These are phyloP conservation scores for Penicillium brevicompactum DNA, from an alignment of 2,329 filamentous ascomycete species.

Conservation along the genomic window DNA sequence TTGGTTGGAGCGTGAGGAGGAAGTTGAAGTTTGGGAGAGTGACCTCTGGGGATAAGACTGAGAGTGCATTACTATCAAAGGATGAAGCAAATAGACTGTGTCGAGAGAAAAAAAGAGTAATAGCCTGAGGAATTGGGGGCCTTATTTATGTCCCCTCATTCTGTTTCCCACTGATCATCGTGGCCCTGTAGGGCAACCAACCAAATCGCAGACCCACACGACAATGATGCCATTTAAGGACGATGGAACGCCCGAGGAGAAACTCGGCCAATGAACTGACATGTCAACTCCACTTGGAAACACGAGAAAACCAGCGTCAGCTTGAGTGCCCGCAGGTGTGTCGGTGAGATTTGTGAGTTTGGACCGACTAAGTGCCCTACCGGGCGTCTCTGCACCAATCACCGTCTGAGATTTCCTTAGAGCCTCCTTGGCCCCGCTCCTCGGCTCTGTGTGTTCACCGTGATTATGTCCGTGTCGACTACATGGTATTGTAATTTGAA, in stretches of 20 bases:
- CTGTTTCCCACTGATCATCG: constrained; percentile 2
- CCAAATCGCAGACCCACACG: constrained; percentile 10
- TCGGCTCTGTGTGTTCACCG: constrained; percentile 25
- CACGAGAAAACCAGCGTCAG: constrained; percentile 2
- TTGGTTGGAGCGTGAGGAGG: constrained; percentile 18
- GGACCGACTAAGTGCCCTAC: background rate
- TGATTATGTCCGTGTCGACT: too few relatives aligned
- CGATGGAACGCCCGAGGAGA: background rate
- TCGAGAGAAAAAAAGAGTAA: background rate
- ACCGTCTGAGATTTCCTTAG: constrained; percentile 17
- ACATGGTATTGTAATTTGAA: too few relatives aligned
- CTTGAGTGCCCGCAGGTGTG: background rate
- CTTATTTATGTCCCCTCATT: constrained; percentile 21
- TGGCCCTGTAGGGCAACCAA: constrained; percentile 26
- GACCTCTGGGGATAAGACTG: constrained; percentile 19
- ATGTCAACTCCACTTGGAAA: constrained; percentile 12
- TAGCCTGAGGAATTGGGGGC: background rate
- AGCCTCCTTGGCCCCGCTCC: constrained; percentile 17
- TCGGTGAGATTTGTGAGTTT: constrained; percentile 21
- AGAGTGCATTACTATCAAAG: constrained; percentile 17
- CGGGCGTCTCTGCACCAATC: constrained; percentile 15
- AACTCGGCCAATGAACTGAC: constrained; percentile 13
- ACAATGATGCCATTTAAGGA: constrained; percentile 9
- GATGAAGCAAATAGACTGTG: background rate
- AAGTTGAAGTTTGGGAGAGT: constrained; percentile 24